Evolutionary conservation across 495 filamentous ascomycete genomes (phyloP), one percentile per base, ranked within the genome.

Genomic region (Aspergillus homomorphus): DNA sequence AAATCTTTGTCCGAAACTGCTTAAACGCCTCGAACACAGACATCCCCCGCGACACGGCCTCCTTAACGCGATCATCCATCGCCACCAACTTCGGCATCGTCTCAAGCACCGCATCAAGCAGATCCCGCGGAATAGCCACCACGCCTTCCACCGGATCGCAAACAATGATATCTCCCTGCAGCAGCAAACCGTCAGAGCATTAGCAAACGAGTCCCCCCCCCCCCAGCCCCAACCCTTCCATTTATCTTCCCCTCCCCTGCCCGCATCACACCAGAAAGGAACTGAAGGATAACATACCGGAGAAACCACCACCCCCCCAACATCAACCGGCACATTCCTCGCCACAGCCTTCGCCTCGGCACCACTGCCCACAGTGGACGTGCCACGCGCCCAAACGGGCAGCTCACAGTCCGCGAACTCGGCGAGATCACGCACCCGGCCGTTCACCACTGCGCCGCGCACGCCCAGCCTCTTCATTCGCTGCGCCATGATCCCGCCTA

Each of bases 401-500:
- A 85, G 57, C 16, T 66, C 73, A 16, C 76, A 73, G 33, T 58
- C 74, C 18, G 62, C 66, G 45, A 89, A 61, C 59, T 85, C 80
- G 0, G 58, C 71, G 33, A 89, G 57, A 72, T 90, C 87, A n/a
- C 87, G 73, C 1, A 86, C 80, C 26, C 86, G 67, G 0, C 87
- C 87, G 56, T 78, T 73, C 0, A 87, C 81, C 19, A 89, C 72
- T 3, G 82, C 77, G 14, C 72, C 83, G 53, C 68, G 69, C 0
- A 80, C 79, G 1, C 89, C 80, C 0, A 82, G 69, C 7, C 69
- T 58, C 56, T 80, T 82, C 80, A 89, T 84, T 22, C 87, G 71
- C 14, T 77, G 72, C 1, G 84, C 87, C 77, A 89, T 86, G 56
- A 89, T 87, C 2, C 85, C 87, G 28, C 87, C 87, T 0, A 88